phyloP scores from a whole-genome alignment of 345 rosid genomes.

The Ailanthus altissimus region DNA sequence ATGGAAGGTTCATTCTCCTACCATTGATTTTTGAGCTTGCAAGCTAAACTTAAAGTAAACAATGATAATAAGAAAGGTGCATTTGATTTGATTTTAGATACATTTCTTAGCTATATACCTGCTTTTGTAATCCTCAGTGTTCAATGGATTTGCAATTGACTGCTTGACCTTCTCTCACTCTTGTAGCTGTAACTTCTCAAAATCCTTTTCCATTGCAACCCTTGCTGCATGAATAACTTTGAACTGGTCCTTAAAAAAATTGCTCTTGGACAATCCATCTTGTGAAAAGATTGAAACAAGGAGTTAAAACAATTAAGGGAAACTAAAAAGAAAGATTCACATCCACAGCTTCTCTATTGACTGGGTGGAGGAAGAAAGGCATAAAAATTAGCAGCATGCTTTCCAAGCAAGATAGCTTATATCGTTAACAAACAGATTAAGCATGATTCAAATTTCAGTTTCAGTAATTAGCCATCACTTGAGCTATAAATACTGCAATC shows the following conservation, averaged over 20 bases:
- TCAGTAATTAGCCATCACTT: not conserved
- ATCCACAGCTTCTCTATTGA: not conserved
- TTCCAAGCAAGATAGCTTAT: not conserved
- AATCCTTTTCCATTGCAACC: constrained; percentile 59
- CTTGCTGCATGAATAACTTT: constrained; percentile 44
- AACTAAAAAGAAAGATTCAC: not conserved
- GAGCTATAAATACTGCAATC: not conserved
- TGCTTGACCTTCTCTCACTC: constrained; percentile 61
- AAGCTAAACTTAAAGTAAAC: too few relatives aligned
- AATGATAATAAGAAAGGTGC: not conserved
- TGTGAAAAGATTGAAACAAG: constrained; percentile 6
- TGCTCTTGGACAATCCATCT: constrained; percentile 77
- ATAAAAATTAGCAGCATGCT: not conserved
- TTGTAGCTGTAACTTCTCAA: constrained; percentile 78
- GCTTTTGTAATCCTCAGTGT: constrained; percentile 43
- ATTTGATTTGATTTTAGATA: not conserved
- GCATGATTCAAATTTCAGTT: too few relatives aligned
- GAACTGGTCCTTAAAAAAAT: constrained; percentile 62
- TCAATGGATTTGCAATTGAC: constrained; percentile 34
- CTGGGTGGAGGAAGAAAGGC: not conserved
- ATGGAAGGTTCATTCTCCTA: too few relatives aligned
- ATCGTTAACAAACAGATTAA: not conserved
- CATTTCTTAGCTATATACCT: constrained; percentile 36
- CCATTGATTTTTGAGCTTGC: not conserved
- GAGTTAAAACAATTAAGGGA: not conserved